Percentiles rank a stretch among this genome's conserved stretches.
Conservation (phyloP, 179 eudicot species). For the Beta corolliflora region DNA sequence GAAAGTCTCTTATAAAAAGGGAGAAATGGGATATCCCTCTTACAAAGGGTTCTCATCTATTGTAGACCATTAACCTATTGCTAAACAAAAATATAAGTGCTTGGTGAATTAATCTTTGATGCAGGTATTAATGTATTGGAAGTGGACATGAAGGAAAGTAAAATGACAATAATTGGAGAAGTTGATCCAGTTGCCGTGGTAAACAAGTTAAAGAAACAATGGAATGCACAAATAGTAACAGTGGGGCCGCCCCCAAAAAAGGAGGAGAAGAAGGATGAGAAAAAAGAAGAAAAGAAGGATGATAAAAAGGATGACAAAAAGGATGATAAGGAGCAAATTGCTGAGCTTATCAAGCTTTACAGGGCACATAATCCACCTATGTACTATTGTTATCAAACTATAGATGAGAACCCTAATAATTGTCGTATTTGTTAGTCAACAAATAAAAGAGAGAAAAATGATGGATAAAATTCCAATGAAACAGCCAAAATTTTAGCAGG, state of each 20-base stretch:
- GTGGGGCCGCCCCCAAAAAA: slow-evolving; percentile 36
- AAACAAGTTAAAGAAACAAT: slow-evolving; percentile 37
- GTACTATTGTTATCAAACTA: slow-evolving; percentile 20
- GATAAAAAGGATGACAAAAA: slow-evolving; percentile 10
- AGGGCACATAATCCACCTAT: slow-evolving; percentile 26
- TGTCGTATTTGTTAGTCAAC: slow-evolving; percentile 41
- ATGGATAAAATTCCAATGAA: no score
- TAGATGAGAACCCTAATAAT: slow-evolving; percentile 43
- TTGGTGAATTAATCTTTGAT: slow-evolving; percentile 1
- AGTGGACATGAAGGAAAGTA: slow-evolving; percentile 41
- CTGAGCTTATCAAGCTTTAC: slow-evolving; percentile 17
- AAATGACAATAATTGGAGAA: slow-evolving; percentile 45
- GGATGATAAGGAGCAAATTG: slow-evolving; percentile 7
- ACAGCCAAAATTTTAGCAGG: no score
- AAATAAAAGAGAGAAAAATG: not conserved
- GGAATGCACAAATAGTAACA: slow-evolving; percentile 33
- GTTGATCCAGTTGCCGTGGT: slow-evolving; percentile 44
- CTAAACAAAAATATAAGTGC: no score
- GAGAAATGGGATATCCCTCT: no score
- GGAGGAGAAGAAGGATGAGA: slow-evolving; percentile 28
- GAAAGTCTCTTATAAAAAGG: no score
- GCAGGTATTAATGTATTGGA: slow-evolving; percentile 45
- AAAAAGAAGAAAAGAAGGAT: slow-evolving; percentile 20
- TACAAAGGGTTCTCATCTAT: no score
- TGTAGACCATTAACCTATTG: no score